Base-by-base conservation (phyloP, 2,329 filamentous ascomycete genomes). In the Nemania sp. region DNA sequence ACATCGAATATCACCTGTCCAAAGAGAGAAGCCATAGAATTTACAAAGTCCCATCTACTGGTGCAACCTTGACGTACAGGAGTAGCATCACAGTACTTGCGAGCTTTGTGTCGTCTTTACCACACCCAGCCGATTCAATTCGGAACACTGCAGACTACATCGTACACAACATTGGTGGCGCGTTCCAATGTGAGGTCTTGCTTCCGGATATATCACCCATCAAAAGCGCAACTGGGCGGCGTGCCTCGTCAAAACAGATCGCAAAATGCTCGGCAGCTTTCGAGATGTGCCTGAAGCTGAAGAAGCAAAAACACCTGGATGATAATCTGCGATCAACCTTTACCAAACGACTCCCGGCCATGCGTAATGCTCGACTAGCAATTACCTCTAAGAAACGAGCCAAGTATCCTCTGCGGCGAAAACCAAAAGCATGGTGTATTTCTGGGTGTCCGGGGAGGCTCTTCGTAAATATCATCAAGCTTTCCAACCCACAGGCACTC, bases 251-350 rank as follows among this genome's bases (percentile, higher is more conserved):
- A 59, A 98, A 97, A 74, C 81, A 87, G 32, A 77, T 89, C 17
- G 94, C 95, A 4, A 96, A 95, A 74, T 91, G 91, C 65, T 91
- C 93, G 0, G 94, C 93, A 2, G 94, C 95, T 0, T 98, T 94
- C 72, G 86, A 92, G 69, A 86, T 90, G 52, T 97, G 93, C 70
- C 73, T 92, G 1, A 73, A 86, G 63, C 80, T 99, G 15, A 80
- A 88, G 49, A 80, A 85, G 60, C 82, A 83, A 54, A 83, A 84
- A 2, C 86, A 89, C 61, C 79, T 99, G 5, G 86, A 97, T 70
- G 82, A 87, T 0, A 79, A 92, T 71, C 80, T 98, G 2, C 83
- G 91, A 57, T 91, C 95, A 0, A 84, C 83, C 0, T 90, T 91
- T 62, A 80, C 81, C 18, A 94, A 89, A 71, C 81, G 82, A 40